These are phyloP conservation scores for Heliamphora exappendiculata DNA, from an alignment of 148 eudicot species.

Conservation along the genomic window DNA sequence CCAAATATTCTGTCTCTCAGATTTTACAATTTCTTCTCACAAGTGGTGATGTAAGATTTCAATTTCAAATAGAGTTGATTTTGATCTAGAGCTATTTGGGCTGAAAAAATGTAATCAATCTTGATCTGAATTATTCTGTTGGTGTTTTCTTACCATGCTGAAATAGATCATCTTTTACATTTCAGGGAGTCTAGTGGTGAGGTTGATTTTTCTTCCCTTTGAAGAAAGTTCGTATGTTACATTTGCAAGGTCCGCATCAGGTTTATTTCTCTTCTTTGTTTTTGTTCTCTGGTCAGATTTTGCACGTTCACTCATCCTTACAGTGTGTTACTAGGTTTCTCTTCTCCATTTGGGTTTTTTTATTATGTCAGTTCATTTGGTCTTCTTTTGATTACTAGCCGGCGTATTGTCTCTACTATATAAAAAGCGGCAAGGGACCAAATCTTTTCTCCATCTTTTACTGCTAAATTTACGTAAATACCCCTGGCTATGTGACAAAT, in stretches of 20 bases:
- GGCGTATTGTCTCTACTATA: background rate
- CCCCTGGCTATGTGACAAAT: no score
- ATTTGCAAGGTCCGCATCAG: constrained; percentile 99
- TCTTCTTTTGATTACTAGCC: background rate
- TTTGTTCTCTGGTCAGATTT: background rate
- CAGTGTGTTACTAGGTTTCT: background rate
- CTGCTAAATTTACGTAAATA: no score
- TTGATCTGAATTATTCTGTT: background rate
- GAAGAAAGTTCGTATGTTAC: constrained; percentile 94
- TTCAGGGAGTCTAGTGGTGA: constrained; percentile 96
- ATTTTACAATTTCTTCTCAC: constrained; percentile 1
- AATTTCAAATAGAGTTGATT: background rate
- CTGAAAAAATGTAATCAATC: background rate
- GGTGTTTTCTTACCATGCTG: background rate
- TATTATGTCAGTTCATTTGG: background rate
- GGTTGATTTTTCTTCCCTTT: constrained; percentile 91
- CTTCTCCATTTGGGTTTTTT: background rate
- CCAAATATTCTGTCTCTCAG: constrained; percentile 5
- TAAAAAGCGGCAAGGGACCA: no score
- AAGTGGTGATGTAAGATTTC: background rate
- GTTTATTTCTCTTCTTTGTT: constrained; percentile 36
- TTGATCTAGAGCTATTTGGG: background rate
- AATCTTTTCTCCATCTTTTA: no score
- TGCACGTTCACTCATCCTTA: background rate
- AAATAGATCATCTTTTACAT: constrained; percentile 12